These are phyloP conservation scores for Basidioascus undulatus DNA, from an alignment of 768 basidiomycete species.

Conservation along the genomic window DNA sequence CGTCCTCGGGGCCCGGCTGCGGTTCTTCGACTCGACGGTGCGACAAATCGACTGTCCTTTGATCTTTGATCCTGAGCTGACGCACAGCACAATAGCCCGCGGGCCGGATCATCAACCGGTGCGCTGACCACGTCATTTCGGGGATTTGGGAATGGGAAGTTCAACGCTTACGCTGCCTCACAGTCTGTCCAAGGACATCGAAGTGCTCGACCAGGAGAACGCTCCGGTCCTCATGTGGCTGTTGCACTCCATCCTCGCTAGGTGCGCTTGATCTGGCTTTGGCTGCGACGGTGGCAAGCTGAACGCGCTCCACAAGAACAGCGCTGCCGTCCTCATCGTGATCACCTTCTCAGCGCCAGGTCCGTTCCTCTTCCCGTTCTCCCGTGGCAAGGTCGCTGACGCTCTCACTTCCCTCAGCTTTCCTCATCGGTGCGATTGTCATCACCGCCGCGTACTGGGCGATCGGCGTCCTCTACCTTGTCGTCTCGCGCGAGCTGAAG, in stretches of 20 bases:
- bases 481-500: conserved; percentile 21
- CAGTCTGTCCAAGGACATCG: conserved; percentile 20
- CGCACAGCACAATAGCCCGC: conserved; percentile 10
- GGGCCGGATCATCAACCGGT: conserved; percentile 22
- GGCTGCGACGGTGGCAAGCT: too few species aligned
- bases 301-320: conserved; percentile 5
- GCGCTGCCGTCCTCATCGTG: too few species aligned
- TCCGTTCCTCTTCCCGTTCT: conserved; percentile 3
- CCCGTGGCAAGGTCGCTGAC: background rate
- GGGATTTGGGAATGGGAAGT: too few species aligned
- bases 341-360: too few species aligned
- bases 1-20: conserved; percentile 18
- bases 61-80: conserved; percentile 6
- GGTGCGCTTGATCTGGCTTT: too few species aligned
- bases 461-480: conserved; percentile 20
- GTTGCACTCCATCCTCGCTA: background rate
- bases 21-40: conserved; percentile 7
- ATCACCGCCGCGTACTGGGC: conserved; percentile 17
- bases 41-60: too few species aligned
- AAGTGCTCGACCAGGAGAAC: conserved; percentile 18
- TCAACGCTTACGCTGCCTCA: too few species aligned
- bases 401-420: conserved; percentile 6
- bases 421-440: conserved; percentile 16
- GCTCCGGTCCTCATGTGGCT: conserved; percentile 5
- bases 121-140: too few species aligned